These are phyloP conservation scores for Rasamsonia emersonii DNA, from an alignment of 2,329 filamentous ascomycete species.

Conservation along the genomic window DNA sequence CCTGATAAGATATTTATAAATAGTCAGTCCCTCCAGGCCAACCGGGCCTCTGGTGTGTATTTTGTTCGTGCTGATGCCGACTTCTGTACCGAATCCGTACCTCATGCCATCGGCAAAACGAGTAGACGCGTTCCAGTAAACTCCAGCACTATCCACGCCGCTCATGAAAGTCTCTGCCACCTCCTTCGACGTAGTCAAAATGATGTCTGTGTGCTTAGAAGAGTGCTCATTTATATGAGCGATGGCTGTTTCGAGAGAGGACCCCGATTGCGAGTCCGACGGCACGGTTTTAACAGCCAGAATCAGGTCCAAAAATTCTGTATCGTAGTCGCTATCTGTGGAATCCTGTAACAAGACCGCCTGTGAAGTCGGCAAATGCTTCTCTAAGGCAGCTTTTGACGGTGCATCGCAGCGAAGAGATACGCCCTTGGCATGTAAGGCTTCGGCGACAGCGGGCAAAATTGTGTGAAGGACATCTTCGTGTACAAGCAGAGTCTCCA, in stretches of 20 bases:
- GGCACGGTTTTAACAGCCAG: constrained; percentile 75
- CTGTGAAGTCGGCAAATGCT: constrained; percentile 35
- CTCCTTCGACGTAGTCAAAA: constrained; percentile 62
- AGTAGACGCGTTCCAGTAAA: constrained; percentile 95
- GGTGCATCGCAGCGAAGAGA: constrained; percentile 67
- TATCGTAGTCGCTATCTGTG: constrained; percentile 64
- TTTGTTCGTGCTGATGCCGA: constrained; percentile 98
- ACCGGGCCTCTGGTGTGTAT: constrained; percentile 92
- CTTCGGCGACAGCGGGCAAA: constrained; percentile 63
- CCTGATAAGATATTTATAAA: constrained; percentile 91
- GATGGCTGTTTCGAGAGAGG: constrained; percentile 60
- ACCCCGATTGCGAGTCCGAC: constrained; percentile 12
- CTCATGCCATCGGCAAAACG: constrained; percentile 94
- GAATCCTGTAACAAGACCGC: constrained; percentile 54
- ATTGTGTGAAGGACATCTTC: constrained; percentile 57
- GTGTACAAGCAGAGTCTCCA: constrained; percentile 88
- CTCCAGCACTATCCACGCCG: constrained; percentile 77
- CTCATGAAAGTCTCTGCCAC: constrained; percentile 76
- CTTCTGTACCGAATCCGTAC: constrained; percentile 95
- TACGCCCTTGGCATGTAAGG: constrained; percentile 68
- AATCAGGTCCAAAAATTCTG: constrained; percentile 79
- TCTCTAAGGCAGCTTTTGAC: constrained; percentile 56
- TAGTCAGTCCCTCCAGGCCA: constrained; percentile 86
- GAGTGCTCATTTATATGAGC: constrained; percentile 85
- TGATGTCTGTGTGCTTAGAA: constrained; percentile 88